phyloP scores from a whole-genome alignment of 805 yeast species.

The Metschnikowia hibisci region DNA sequence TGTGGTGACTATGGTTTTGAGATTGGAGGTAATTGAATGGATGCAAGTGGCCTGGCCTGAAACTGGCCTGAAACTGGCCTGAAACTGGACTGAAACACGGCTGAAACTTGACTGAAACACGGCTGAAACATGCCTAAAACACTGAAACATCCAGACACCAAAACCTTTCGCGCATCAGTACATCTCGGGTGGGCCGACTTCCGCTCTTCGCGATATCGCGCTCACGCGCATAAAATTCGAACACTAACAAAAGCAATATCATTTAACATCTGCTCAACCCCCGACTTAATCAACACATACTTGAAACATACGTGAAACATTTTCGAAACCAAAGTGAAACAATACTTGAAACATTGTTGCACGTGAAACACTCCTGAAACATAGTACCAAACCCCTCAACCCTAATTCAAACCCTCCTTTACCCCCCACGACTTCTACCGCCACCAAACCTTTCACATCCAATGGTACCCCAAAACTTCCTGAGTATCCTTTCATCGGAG shows the following conservation, averaged over 20 bases:
- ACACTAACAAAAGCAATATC: slow-evolving; percentile 1
- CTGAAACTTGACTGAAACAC: too few relatives aligned
- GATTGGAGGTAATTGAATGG: too few relatives aligned
- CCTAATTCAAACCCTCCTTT: not conserved
- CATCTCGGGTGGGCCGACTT: slow-evolving; percentile 1
- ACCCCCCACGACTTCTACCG: not conserved
- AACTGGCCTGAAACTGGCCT: too few relatives aligned
- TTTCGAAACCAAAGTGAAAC: too few relatives aligned
- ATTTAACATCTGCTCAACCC: not conserved
- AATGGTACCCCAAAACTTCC: slow-evolving; percentile 20
- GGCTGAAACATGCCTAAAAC: too few relatives aligned
- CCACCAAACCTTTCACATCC: not conserved
- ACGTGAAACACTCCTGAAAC: not conserved
- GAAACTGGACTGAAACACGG: too few relatives aligned
- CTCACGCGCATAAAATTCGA: slow-evolving; percentile 2
- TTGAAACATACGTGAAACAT: not conserved
- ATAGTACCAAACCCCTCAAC: not conserved
- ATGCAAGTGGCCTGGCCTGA: too few relatives aligned
- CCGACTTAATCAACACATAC: too few relatives aligned
- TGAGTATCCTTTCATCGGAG: slow-evolving; percentile 13
- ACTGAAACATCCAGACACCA: not conserved
- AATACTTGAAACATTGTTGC: too few relatives aligned
- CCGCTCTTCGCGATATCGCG: slow-evolving; percentile 4
- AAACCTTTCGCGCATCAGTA: not conserved
- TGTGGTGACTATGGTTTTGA: too few relatives aligned